Evolutionary conservation across 1,284 basidiomycete genomes (phyloP).

Genomic region (Microbotryum lychnidis-dioicae): DNA sequence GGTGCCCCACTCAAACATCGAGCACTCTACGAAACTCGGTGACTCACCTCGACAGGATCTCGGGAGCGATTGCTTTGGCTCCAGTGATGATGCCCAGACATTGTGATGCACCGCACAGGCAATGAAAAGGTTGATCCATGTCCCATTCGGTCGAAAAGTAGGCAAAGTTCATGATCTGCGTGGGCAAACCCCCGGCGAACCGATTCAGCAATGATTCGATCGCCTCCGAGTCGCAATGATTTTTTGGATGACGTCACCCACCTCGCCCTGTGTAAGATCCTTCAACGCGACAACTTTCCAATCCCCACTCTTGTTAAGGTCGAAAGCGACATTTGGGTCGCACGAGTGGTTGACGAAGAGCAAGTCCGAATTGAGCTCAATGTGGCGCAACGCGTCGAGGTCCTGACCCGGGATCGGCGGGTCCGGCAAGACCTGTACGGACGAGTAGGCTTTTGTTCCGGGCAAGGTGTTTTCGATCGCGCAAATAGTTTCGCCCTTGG

Average conservation of each 20-base stretch:
- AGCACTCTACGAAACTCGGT: too few relatives aligned
- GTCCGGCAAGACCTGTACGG: constrained; percentile 30
- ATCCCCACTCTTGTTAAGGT: constrained; percentile 41
- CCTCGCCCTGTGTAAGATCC: constrained; percentile 44
- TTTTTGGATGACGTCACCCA: constrained; percentile 1
- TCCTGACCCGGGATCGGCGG: constrained; percentile 16
- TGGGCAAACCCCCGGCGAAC: too few relatives aligned
- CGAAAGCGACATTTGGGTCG: constrained; percentile 53
- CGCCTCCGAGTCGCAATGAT: too few relatives aligned
- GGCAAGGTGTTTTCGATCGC: constrained; percentile 26
- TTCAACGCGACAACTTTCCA: constrained; percentile 40
- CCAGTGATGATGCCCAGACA: constrained; percentile 44
- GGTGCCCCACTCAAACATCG: too few relatives aligned
- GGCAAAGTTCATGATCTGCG: constrained; percentile 46
- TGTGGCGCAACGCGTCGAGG: constrained; percentile 39
- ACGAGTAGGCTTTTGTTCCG: constrained; percentile 29
- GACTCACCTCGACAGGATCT: constrained; percentile 16
- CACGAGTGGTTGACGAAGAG: constrained; percentile 62
- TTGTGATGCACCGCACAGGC: constrained; percentile 46
- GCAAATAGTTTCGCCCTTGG: constrained; percentile 17
- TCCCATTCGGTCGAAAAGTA: constrained; percentile 65
- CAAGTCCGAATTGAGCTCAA: constrained; percentile 58
- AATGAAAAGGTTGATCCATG: constrained; percentile 59
- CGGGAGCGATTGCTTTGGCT: constrained; percentile 39
- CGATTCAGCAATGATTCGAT: too few relatives aligned